Evolutionary conservation across 805 yeast species (phyloP), one percentile per base, ranked within the genome.

Genomic region (Wickerhamomyces canadensis): DNA sequence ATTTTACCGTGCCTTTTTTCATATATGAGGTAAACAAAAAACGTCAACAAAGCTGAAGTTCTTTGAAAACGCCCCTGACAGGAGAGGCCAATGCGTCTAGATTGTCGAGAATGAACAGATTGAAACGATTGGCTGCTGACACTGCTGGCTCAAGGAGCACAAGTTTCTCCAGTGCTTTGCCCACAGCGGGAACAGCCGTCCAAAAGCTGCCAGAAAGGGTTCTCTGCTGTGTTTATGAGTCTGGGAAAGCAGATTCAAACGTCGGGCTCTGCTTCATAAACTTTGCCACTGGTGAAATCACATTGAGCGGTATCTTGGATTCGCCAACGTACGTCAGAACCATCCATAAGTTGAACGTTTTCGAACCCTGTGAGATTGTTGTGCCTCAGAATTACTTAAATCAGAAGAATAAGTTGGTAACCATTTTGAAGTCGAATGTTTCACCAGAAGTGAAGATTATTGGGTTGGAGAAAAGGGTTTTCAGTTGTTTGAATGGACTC

Each of bases 271-370:
- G 72, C 32, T 56, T 67, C 28, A 37, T 67, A 5, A 56, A 64
- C 35, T 48, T 60, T 12, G 58, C 52, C 24, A 64, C 67, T 0
- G 73, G 72, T 4, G 61, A 55, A 25, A 38, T 70, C 39, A 54
- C 53, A 2, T 36, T 67, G 15, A 58, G 68, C 12, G 62, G 60
- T 12, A 53, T 64, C 12, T 50, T 60, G 15, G 77, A 71, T 44
- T 64, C 76, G 0, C 73, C 65, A 42, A 69, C 73, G 0, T 69
- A 58, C 38, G 68, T 69, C 3, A 51, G 74, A 31, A 66, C 73
- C 0, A 48, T 71, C 8, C 69, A 71, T 41, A 65, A 64, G 39
- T 35, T 69, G 1, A 59, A 57, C 15, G 51, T 68, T 1, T 53
- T 51, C 31, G 47, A 52, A 10, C 68, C 67, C 0, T 46, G 61